Conservation (phyloP, 176 grass and related monocot species). For the Neostapfia colusana region DNA sequence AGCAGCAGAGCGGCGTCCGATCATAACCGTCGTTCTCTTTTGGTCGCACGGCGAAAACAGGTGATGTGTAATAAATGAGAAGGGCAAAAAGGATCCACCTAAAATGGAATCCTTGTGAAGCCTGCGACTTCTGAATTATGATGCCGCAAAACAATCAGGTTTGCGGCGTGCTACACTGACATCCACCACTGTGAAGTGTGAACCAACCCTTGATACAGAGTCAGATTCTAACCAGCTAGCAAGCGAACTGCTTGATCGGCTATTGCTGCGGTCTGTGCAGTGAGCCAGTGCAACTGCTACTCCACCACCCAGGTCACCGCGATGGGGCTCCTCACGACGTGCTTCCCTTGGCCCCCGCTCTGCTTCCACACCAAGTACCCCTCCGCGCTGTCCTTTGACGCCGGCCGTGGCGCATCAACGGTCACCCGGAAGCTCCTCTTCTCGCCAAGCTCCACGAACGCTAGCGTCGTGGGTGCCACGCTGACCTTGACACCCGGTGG, state of each 20-base stretch:
- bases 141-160: constrained; percentile 21
- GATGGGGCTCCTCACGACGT: constrained; percentile 84
- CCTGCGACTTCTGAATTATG: neutral
- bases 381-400: constrained; percentile 30
- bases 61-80: neutral
- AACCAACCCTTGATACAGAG: neutral
- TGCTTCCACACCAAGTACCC: constrained; percentile 75
- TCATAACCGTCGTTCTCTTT: neutral
- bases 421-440: constrained; percentile 56
- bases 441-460: constrained; percentile 58
- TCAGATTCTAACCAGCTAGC: neutral
- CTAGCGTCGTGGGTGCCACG: constrained; percentile 53
- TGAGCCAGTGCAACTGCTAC: neutral
- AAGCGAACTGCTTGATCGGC: neutral
- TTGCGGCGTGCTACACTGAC: neutral
- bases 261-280: neutral
- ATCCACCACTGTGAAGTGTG: neutral
- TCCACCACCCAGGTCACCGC: constrained; percentile 59
- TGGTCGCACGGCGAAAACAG: too few species aligned
- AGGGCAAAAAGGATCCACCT: neutral
- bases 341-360: constrained; percentile 36
- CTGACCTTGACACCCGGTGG: constrained; percentile 50
- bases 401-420: constrained; percentile 39
- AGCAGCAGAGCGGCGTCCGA: neutral
- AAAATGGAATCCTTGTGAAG: constrained; percentile 4